Conservation (phyloP, 345 rosid species). For the Limnanthes douglasii region DNA sequence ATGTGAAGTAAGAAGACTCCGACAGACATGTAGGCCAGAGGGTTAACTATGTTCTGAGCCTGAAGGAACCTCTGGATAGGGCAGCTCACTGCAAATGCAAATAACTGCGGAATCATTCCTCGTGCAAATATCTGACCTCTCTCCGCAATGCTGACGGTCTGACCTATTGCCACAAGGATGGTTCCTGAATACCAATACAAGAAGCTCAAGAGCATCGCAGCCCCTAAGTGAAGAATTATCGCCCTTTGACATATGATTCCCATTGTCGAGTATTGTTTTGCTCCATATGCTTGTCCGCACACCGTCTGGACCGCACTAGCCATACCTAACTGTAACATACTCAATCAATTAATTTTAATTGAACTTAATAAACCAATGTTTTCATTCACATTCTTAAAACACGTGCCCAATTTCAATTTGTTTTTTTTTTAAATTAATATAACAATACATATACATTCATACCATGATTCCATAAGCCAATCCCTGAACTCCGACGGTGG, state of each 20-base stretch:
- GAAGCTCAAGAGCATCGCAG: conserved; percentile 54
- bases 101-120: conserved; percentile 67
- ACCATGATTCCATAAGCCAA: conserved; percentile 97
- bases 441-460: conserved; percentile 1
- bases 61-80: conserved; percentile 91
- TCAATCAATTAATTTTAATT: too few relatives aligned
- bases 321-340: conserved; percentile 96
- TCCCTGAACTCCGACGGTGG: conserved; percentile 85
- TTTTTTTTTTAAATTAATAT: neutral
- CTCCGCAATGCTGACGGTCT: conserved; percentile 37
- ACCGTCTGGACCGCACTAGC: conserved; percentile 95
- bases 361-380: too few relatives aligned
- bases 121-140: conserved; percentile 63
- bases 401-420: too few relatives aligned
- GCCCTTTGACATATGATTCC: conserved; percentile 89
- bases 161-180: conserved; percentile 43
- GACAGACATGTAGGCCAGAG: conserved; percentile 65
- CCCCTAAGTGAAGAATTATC: conserved; percentile 59
- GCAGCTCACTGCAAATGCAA: conserved; percentile 65
- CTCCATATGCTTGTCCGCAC: conserved; percentile 95
- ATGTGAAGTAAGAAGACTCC: conserved; percentile 62
- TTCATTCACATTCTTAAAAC: too few relatives aligned
- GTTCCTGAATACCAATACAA: conserved; percentile 61
- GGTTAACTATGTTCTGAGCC: conserved; percentile 93
- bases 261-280: conserved; percentile 50